Evolutionary conservation across 1,284 basidiomycete genomes (phyloP), one percentile per base, ranked within the genome.

Genomic region (Thecaphora frezii): DNA sequence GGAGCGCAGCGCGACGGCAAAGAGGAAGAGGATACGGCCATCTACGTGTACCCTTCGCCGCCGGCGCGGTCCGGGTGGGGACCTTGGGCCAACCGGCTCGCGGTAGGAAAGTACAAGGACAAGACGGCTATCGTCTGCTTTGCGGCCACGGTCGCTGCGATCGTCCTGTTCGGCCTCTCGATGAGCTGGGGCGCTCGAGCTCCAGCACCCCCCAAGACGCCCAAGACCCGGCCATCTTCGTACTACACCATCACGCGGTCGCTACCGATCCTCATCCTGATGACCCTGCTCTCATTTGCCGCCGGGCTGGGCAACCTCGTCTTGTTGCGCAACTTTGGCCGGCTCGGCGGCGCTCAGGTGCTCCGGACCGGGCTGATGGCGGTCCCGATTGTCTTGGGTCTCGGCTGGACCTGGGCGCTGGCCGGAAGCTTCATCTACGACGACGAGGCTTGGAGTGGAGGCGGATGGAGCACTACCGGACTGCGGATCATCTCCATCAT

Each of bases 361-460:
- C 44, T 74, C n/a, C 55, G 64, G 1, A 58, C 51, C 3, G 64
- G 58, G 24, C 54, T 75, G 18, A 57, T 73, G 43, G 71, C 51
- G 23, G 54, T 93, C 28, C 91, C 92, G 16, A 85, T 86, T 41
- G 88, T 88, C 0, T 82, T 94, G 26, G 85, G 90, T 68, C 82
- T 91, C 43, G 90, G 88, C 46, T 87, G 90, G 18, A 80, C 91
- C 51, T 93, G 90, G 88, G 90, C 90, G 1, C 90, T 94, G 69
- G 84, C 88, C 9, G 92, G 90, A 26, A 91, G 90, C 74, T 94
- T 94, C 71, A 89, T 92, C 83, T 88, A 88, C 82, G 86, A 88
- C 59, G 85, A 83, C 14, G 84, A 86, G 53, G 81, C 82, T 26
- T 86, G 85, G 55, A 86, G 86, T 26, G 79, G 80, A 19, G 88